These are phyloP conservation scores for Pascua sp. DNA, from an alignment of 1,284 basidiomycete species.

Conservation along the genomic window DNA sequence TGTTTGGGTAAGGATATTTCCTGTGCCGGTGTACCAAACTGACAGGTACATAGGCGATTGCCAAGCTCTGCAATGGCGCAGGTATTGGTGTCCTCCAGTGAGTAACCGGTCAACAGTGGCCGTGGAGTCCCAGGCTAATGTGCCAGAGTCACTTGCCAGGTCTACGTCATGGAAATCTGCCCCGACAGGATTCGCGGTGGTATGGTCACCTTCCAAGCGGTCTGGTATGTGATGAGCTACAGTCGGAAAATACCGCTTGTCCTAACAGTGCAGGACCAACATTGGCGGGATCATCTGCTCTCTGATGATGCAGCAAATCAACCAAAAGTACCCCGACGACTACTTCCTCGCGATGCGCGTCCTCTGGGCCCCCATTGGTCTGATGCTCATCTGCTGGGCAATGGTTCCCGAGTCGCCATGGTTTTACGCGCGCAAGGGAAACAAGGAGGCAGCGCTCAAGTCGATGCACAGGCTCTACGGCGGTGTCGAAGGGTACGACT, in stretches of 20 bases:
- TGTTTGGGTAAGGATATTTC: slow-evolving; percentile 1
- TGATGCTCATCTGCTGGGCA: slow-evolving; percentile 13
- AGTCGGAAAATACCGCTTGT: background rate
- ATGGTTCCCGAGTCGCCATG: slow-evolving; percentile 17
- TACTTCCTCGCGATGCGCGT: slow-evolving; percentile 13
- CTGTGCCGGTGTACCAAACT: background rate
- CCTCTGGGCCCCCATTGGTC: slow-evolving; percentile 13
- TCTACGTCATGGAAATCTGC: slow-evolving; percentile 16
- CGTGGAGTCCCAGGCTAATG: background rate
- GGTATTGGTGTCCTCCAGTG: slow-evolving; percentile 16
- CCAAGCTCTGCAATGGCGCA: slow-evolving; percentile 16
- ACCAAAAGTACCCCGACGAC: slow-evolving; percentile 8
- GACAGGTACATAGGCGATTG: background rate
- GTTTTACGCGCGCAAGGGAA: slow-evolving; percentile 19
- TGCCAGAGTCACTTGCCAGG: slow-evolving; percentile 4
- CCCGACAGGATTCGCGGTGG: slow-evolving; percentile 11
- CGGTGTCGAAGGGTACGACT: slow-evolving; percentile 27
- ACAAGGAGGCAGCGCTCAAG: slow-evolving; percentile 21
- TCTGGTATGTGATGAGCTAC: slow-evolving; percentile 1
- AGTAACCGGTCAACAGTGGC: background rate
- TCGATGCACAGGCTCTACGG: slow-evolving; percentile 23
- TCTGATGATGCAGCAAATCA: slow-evolving; percentile 18
- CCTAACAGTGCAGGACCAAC: background rate
- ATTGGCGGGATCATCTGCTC: background rate
- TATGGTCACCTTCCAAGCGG: slow-evolving; percentile 3